A percentile compares a stretch with the other conserved stretches of the same genome.
phyloP scores from a whole-genome alignment of 768 basidiomycete genomes.

The Psilocybe tampanensis region DNA sequence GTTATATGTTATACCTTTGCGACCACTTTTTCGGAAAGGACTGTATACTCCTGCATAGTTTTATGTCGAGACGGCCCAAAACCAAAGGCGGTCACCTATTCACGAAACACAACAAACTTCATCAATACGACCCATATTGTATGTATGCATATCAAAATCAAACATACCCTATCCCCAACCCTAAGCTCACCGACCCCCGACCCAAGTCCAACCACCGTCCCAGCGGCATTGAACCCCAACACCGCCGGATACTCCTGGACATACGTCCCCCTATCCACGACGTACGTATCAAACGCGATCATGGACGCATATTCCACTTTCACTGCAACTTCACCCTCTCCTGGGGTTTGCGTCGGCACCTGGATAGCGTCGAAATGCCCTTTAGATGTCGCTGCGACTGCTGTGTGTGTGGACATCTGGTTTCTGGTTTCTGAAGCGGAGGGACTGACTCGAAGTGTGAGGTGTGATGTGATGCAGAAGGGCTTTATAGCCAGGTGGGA shows the following conservation, averaged over 20 bases:
- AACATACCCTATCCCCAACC: slow-evolving; percentile 41
- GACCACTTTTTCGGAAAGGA: slow-evolving; percentile 30
- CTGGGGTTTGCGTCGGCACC: slow-evolving; percentile 36
- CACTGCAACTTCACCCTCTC: slow-evolving; percentile 39
- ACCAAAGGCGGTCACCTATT: too few relatives aligned
- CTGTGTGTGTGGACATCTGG: slow-evolving; percentile 32
- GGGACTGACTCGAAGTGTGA: too few relatives aligned
- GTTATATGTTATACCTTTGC: slow-evolving; percentile 42
- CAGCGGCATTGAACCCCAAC: slow-evolving; percentile 40
- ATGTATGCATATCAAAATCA: too few relatives aligned
- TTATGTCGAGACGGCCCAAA: too few relatives aligned
- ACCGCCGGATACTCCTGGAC: slow-evolving; percentile 35
- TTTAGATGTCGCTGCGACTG: slow-evolving; percentile 38
- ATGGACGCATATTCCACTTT: slow-evolving; percentile 43
- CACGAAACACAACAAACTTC: slow-evolving; percentile 16
- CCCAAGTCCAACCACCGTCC: slow-evolving; percentile 40
- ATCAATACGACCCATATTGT: background rate
- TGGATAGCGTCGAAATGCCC: slow-evolving; percentile 38
- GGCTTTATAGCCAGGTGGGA: too few relatives aligned
- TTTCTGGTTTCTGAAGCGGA: too few relatives aligned
- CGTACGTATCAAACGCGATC: too few relatives aligned
- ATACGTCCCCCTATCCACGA: too few relatives aligned
- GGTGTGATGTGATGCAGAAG: too few relatives aligned
- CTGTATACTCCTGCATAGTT: slow-evolving; percentile 40
- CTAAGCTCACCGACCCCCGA: slow-evolving; percentile 32